A percentile compares a stretch with the other conserved stretches of the same genome.
Evolutionary conservation across 768 basidiomycete genomes (phyloP).

Genomic region (Lyophyllum decastes): DNA sequence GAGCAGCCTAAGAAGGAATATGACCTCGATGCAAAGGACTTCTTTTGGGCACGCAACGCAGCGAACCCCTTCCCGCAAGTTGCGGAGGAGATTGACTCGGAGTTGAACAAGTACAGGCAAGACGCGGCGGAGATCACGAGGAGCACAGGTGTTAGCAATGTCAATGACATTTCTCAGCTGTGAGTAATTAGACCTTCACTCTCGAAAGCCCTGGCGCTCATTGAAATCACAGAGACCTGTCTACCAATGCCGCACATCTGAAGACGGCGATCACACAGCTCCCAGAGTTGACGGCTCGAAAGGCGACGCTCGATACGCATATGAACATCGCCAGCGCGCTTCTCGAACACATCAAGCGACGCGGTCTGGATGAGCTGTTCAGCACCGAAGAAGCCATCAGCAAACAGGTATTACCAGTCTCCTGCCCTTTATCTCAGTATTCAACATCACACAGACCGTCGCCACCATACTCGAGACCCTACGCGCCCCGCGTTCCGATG

Average conservation of each 20-base stretch:
- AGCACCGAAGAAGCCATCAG: constrained; percentile 90
- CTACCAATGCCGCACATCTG: constrained; percentile 89
- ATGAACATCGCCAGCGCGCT: constrained; percentile 99
- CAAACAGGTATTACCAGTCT: constrained; percentile 64
- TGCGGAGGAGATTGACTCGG: constrained; percentile 93
- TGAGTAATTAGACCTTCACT: constrained; percentile 36
- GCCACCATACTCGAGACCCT: constrained; percentile 83
- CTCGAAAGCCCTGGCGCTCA: not conserved
- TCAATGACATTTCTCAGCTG: constrained; percentile 95
- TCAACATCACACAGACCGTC: constrained; percentile 53
- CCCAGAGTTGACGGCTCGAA: constrained; percentile 94
- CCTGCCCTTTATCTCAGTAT: not conserved
- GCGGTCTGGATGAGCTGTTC: constrained; percentile 96
- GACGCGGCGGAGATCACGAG: constrained; percentile 97
- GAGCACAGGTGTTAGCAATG: constrained; percentile 93
- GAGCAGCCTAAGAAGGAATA: constrained; percentile 77
- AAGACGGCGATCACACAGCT: constrained; percentile 97
- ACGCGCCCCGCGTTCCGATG: constrained; percentile 68
- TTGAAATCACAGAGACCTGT: constrained; percentile 66
- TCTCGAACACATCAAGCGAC: constrained; percentile 91
- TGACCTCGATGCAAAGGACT: constrained; percentile 97
- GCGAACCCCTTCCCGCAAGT: constrained; percentile 97
- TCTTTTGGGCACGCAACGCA: constrained; percentile 98
- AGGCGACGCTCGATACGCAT: constrained; percentile 95
- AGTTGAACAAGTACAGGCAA: constrained; percentile 90